Evolutionary conservation across 768 basidiomycete species (phyloP).

Genomic region (Roridomyces roridus): DNA sequence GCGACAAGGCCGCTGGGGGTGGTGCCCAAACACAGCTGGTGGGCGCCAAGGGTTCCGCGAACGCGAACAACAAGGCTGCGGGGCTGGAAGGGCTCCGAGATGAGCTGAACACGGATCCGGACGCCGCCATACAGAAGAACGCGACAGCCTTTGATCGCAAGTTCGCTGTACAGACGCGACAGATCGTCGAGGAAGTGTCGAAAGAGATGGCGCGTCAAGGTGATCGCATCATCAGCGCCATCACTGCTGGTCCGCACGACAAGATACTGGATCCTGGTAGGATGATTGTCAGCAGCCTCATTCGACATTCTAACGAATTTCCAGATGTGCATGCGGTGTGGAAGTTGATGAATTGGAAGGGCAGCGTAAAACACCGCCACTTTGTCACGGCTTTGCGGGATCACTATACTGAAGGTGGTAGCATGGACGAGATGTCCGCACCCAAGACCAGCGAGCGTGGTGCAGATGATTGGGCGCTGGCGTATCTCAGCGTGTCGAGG

Average conservation of each 20-base stretch:
- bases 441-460: background rate
- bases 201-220: slow-evolving; percentile 36
- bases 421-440: background rate
- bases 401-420: slow-evolving; percentile 33
- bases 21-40: background rate
- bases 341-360: slow-evolving; percentile 35
- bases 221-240: slow-evolving; percentile 37
- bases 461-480: slow-evolving; percentile 40
- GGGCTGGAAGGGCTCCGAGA: slow-evolving; percentile 25
- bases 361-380: slow-evolving; percentile 41
- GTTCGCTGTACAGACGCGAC: slow-evolving; percentile 38
- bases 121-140: slow-evolving; percentile 35
- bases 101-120: slow-evolving; percentile 33
- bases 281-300: background rate
- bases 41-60: slow-evolving; percentile 12
- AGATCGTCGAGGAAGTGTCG: slow-evolving; percentile 34
- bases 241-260: slow-evolving; percentile 42
- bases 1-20: slow-evolving; percentile 2
- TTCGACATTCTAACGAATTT: background rate
- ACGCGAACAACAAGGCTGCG: slow-evolving; percentile 6
- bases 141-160: slow-evolving; percentile 38
- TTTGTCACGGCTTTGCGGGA: slow-evolving; percentile 44
- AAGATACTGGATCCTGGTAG: slow-evolving; percentile 37
- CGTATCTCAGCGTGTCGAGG: slow-evolving; percentile 34
- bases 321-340: too few relatives aligned